Conservation (phyloP, 352 stramenopile genomes). For the Pythium utonaiense region DNA sequence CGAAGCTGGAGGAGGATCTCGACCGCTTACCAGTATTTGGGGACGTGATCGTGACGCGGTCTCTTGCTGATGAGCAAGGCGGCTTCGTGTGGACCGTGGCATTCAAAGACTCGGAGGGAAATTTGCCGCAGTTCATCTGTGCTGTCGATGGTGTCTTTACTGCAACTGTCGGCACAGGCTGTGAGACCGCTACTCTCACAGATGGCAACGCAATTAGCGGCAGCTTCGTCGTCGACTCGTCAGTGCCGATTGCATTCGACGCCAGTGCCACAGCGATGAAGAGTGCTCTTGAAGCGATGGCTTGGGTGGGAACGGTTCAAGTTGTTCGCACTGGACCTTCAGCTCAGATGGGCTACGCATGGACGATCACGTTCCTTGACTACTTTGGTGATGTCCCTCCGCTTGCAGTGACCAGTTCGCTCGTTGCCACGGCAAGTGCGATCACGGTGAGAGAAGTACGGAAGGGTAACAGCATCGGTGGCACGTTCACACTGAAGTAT, state of each 20-base stretch:
- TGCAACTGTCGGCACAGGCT: conserved; percentile 23
- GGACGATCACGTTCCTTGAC: conserved; percentile 74
- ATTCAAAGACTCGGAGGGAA: conserved; percentile 60
- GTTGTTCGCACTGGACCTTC: conserved; percentile 44
- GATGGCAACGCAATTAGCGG: conserved; percentile 74
- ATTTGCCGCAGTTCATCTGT: conserved; percentile 75
- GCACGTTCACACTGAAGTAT: conserved; percentile 61
- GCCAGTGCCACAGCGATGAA: conserved; percentile 46
- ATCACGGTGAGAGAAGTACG: conserved; percentile 59
- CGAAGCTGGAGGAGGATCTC: conserved; percentile 42
- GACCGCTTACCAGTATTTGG: conserved; percentile 57
- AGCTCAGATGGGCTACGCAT: conserved; percentile 63
- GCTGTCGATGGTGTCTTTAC: conserved; percentile 42
- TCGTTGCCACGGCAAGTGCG: conserved; percentile 54
- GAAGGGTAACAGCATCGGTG: conserved; percentile 68
- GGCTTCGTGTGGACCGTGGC: conserved; percentile 76
- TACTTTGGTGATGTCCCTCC: conserved; percentile 64
- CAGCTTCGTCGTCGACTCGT: conserved; percentile 66
- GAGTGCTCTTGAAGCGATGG: conserved; percentile 48
- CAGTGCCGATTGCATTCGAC: conserved; percentile 53
- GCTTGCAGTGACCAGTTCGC: conserved; percentile 51
- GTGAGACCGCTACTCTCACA: conserved; percentile 58
- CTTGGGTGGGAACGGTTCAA: conserved; percentile 58
- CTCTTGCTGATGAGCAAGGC: conserved; percentile 59
- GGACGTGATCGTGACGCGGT: conserved; percentile 55